A percentile compares a stretch with the other conserved stretches of the same genome.
Evolutionary conservation across 2,329 filamentous ascomycete species (phyloP).

Genomic region (Diaporthe amygdali): DNA sequence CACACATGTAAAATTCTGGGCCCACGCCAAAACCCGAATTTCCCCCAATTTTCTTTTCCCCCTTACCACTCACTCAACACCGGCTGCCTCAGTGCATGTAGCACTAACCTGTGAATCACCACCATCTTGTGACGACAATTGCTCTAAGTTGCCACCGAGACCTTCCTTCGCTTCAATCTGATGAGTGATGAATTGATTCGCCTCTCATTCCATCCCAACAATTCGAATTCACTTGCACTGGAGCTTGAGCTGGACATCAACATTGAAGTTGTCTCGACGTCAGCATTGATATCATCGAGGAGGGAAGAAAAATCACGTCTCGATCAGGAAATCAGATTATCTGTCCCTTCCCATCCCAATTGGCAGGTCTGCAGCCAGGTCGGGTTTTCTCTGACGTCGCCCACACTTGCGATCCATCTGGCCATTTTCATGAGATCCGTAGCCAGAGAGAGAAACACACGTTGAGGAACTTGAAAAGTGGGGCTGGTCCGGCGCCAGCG

Average conservation of each 20-base stretch:
- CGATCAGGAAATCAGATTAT: too few relatives aligned
- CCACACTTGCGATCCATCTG: background rate
- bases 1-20: constrained; percentile 4
- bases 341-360: too few relatives aligned
- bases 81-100: background rate
- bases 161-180: background rate
- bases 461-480: constrained; percentile 17
- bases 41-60: constrained; percentile 7
- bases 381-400: background rate
- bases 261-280: background rate
- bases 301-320: background rate
- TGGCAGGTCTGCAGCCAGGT: background rate
- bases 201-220: too few relatives aligned
- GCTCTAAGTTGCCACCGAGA: too few relatives aligned
- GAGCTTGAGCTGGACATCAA: background rate
- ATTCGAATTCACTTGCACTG: background rate
- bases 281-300: too few relatives aligned
- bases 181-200: background rate
- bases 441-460: background rate
- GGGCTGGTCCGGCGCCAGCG: constrained; percentile 6
- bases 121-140: background rate
- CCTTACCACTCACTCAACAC: background rate
- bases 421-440: background rate
- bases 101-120: background rate
- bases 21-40: background rate